These are phyloP conservation scores for Penicillium sp. DNA, from an alignment of 2,329 filamentous ascomycete genomes.

Conservation along the genomic window DNA sequence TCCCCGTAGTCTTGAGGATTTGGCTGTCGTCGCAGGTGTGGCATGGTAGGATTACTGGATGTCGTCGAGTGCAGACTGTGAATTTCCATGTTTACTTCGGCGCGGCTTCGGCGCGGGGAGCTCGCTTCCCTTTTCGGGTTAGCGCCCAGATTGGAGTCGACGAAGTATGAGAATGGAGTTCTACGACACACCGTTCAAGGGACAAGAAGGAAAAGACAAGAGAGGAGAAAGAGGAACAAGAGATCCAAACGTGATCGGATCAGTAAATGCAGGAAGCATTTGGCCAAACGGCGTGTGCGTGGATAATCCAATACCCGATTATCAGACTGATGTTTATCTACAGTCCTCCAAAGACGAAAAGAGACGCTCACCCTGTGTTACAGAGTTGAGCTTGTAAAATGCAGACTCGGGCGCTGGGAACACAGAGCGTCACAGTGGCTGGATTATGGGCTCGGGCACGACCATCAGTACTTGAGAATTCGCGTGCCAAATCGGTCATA, in stretches of 20 bases:
- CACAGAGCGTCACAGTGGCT: not conserved
- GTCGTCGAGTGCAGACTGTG: conserved; percentile 5
- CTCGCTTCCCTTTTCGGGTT: conserved; percentile 24
- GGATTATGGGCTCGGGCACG: not conserved
- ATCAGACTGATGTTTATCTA: no score
- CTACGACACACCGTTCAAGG: no score
- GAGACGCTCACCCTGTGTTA: not conserved
- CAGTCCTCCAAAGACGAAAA: not conserved
- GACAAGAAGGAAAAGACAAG: no score
- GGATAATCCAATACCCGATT: not conserved
- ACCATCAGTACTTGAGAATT: not conserved
- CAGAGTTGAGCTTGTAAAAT: not conserved
- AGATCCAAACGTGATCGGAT: no score
- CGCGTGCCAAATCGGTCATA: not conserved
- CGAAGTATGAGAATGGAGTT: not conserved
- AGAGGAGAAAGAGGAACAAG: not conserved
- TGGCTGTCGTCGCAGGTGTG: conserved; percentile 30
- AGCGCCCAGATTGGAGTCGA: conserved; percentile 14
- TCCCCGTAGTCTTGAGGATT: conserved; percentile 20
- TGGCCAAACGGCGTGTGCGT: no score
- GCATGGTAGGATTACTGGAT: conserved; percentile 19
- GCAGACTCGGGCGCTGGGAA: not conserved
- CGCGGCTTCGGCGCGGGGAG: conserved; percentile 17
- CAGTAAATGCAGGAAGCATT: not conserved
- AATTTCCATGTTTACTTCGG: conserved; percentile 17